Conservation (phyloP, 1,284 basidiomycete genomes). For the Porogramme epimiltina region DNA sequence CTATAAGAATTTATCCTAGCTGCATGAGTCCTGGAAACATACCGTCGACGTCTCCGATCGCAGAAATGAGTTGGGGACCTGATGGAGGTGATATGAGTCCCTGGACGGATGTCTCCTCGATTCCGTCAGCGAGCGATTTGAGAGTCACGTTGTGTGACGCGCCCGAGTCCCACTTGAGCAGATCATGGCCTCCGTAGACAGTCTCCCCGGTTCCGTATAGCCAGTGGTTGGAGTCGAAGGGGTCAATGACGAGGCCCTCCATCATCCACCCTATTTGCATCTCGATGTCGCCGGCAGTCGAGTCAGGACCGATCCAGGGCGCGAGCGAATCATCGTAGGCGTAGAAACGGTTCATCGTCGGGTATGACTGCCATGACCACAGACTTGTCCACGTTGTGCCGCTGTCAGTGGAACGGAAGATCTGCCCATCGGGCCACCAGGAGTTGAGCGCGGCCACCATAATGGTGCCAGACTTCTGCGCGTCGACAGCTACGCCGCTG, state of each 20-base stretch:
- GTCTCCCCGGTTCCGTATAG: slow-evolving; percentile 66
- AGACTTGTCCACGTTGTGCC: slow-evolving; percentile 57
- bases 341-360: slow-evolving; percentile 54
- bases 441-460: slow-evolving; percentile 70
- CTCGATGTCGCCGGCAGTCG: slow-evolving; percentile 32
- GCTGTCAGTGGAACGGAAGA: slow-evolving; percentile 59
- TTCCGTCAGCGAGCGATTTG: slow-evolving; percentile 59
- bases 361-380: slow-evolving; percentile 55
- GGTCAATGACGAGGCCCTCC: slow-evolving; percentile 57
- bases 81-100: slow-evolving; percentile 54
- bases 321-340: slow-evolving; percentile 53
- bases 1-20: no score
- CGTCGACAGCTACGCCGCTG: slow-evolving; percentile 62
- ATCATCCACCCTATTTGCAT: slow-evolving; percentile 43
- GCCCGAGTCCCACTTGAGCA: slow-evolving; percentile 54
- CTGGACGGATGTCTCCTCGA: slow-evolving; percentile 63
- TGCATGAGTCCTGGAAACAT: no score
- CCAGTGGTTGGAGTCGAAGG: slow-evolving; percentile 68
- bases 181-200: slow-evolving; percentile 59
- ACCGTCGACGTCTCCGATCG: slow-evolving; percentile 60
- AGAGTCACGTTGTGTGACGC: slow-evolving; percentile 60
- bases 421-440: slow-evolving; percentile 64
- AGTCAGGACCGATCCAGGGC: slow-evolving; percentile 57
- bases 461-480: slow-evolving; percentile 60
- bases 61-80: slow-evolving; percentile 54